Evolutionary conservation across 2,329 filamentous ascomycete genomes (phyloP).

Genomic region (Paracoccidioides brasiliensis): DNA sequence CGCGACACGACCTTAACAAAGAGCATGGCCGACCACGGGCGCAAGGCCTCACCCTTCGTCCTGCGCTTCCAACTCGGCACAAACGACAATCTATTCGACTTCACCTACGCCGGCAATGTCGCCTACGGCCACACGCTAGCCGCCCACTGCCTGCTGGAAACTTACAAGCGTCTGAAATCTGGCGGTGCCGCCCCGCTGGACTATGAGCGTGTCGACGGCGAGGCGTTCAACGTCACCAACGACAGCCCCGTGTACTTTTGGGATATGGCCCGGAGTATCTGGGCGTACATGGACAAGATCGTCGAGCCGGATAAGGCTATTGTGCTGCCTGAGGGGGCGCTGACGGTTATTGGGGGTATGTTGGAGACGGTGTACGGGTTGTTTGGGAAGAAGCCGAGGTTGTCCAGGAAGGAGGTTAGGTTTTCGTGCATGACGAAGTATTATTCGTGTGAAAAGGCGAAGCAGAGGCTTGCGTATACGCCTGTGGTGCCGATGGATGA

Average conservation of each 20-base stretch:
- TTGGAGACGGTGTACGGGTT: constrained; percentile 31
- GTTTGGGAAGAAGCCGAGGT: constrained; percentile 33
- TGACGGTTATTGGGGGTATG: constrained; percentile 29
- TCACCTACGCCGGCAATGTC: constrained; percentile 56
- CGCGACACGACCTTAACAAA: constrained; percentile 67
- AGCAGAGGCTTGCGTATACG: constrained; percentile 31
- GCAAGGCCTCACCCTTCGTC: constrained; percentile 42
- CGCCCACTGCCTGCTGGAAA: constrained; percentile 55
- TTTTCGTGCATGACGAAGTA: constrained; percentile 39
- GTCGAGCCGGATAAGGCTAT: constrained; percentile 32
- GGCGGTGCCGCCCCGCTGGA: constrained; percentile 50
- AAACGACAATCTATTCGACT: constrained; percentile 58
- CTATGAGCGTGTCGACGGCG: constrained; percentile 64
- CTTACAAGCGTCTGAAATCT: constrained; percentile 32
- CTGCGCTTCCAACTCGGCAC: constrained; percentile 69
- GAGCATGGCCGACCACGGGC: constrained; percentile 59
- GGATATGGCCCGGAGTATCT: constrained; percentile 71
- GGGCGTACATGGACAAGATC: constrained; percentile 41
- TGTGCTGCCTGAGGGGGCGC: constrained; percentile 28
- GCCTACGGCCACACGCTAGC: constrained; percentile 76
- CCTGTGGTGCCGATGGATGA: constrained; percentile 35
- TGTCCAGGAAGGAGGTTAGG: constrained; percentile 32
- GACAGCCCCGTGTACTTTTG: constrained; percentile 81
- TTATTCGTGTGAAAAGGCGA: constrained; percentile 36
- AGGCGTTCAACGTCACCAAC: constrained; percentile 85